phyloP scores from a whole-genome alignment of 2,329 filamentous ascomycete genomes.

The Fusarium fracticaudum region DNA sequence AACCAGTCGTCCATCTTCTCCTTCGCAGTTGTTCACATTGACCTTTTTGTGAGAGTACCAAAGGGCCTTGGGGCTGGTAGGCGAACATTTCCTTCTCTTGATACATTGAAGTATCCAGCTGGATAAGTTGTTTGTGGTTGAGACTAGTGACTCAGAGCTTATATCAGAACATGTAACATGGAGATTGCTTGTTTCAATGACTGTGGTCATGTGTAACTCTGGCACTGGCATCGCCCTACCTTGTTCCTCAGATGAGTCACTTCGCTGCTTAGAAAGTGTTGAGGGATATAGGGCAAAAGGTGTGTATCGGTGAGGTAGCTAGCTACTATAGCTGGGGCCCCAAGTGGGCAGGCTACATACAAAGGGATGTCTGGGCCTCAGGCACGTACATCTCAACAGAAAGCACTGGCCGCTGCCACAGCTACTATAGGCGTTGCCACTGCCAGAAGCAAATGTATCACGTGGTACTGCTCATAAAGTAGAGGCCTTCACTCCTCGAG shows the following conservation, averaged over 20 bases:
- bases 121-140: not conserved
- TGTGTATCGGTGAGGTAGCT: no score
- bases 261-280: no score
- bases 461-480: not conserved
- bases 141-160: not conserved
- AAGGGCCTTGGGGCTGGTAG: not conserved
- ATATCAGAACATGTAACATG: not conserved
- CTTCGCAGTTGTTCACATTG: not conserved
- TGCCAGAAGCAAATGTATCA: not conserved
- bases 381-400: no score
- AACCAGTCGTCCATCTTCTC: not conserved
- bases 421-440: not conserved
- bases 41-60: not conserved
- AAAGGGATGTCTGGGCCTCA: no score
- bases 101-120: not conserved
- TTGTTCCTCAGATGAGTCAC: not conserved
- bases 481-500: not conserved
- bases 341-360: no score
- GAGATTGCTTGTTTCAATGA: not conserved
- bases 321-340: no score
- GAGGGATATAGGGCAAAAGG: no score
- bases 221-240: not conserved
- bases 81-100: not conserved
- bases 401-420: not conserved
- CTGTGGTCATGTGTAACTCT: not conserved